Conservation (phyloP, 148 eudicot species). For the Gaultheria prostrata region DNA sequence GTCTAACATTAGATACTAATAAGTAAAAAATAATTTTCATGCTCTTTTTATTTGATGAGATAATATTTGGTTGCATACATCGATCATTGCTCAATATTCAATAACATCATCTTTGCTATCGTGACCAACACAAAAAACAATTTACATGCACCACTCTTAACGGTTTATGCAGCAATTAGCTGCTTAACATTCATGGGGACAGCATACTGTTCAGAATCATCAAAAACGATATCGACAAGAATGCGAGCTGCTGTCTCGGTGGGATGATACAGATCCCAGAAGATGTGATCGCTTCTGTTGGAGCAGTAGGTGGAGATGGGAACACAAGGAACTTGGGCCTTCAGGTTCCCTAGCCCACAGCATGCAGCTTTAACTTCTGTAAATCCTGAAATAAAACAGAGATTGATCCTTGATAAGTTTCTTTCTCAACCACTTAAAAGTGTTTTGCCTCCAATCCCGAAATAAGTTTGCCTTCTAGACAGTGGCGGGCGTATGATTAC, state of each 20-base stretch:
- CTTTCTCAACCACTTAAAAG: no score
- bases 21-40: background rate
- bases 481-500: no score
- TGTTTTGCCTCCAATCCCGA: no score
- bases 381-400: constrained; percentile 52
- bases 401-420: background rate
- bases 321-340: constrained; percentile 56
- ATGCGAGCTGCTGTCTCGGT: constrained; percentile 61
- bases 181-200: constrained; percentile 54
- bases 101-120: background rate
- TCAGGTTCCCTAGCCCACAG: constrained; percentile 73
- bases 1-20: background rate
- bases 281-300: constrained; percentile 64
- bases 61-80: background rate
- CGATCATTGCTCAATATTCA: background rate
- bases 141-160: background rate
- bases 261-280: constrained; percentile 91
- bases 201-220: constrained; percentile 38
- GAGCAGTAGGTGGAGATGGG: constrained; percentile 60
- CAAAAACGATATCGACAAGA: constrained; percentile 35
- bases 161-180: constrained; percentile 40
- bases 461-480: no score
- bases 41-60: background rate
- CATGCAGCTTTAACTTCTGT: constrained; percentile 70
- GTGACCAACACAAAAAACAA: background rate